Conservation (phyloP, 345 rosid species). For the sweet orange (Citrus sinensis) region DVS_A1.0 CM039162.1:1008501-1009000, state of each 20-base stretch:
- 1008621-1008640: too few species aligned
- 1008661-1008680: too few species aligned
- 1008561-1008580: too few species aligned
- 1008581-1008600: too few species aligned
- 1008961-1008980: conserved; percentile 40
- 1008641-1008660: too few species aligned
- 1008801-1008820: neutral
- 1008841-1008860: neutral
- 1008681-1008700: too few species aligned
- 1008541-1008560: too few species aligned
- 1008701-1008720: neutral
- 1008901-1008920: conserved; percentile 24
- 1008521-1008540: too few species aligned
- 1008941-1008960: conserved; percentile 21
- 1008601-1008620: too few species aligned
- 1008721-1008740: too few species aligned
- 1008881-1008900: neutral
- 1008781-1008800: too few species aligned
- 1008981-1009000: conserved; percentile 17
- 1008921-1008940: conserved; percentile 22
- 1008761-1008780: neutral
- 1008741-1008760: neutral
- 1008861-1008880: neutral
- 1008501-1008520: too few species aligned
- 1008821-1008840: neutral